phyloP scores from a whole-genome alignment of 169 alveolate species.

The Plasmodium vinckei region DNA sequence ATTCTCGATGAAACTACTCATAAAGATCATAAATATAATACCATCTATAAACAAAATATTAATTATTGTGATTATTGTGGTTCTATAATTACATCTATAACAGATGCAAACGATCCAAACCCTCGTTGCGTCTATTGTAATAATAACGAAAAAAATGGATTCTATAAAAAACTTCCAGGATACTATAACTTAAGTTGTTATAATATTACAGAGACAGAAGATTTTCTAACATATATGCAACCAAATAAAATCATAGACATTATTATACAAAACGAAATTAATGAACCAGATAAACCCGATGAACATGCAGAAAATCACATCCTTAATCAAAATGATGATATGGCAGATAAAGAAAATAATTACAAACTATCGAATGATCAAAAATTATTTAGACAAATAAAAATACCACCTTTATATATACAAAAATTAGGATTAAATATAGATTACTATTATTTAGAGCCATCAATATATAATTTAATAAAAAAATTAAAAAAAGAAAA shows the following conservation, averaged over 20 bases:
- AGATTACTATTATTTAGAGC: constrained; percentile 36
- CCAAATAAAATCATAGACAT: constrained; percentile 60
- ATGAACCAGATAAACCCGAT: not conserved
- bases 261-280: constrained; percentile 1
- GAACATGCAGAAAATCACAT: not conserved
- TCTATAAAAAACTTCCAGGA: constrained; percentile 9
- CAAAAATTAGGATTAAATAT: constrained; percentile 59
- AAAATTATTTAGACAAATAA: constrained; percentile 50
- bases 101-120: not conserved
- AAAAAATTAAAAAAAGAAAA: constrained; percentile 45
- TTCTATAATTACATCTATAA: not conserved
- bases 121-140: not conserved
- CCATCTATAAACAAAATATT: not conserved
- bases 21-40: constrained; percentile 1
- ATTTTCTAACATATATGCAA: constrained; percentile 52
- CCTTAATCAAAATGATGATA: not conserved
- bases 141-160: constrained; percentile 1
- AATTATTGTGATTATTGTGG: no score
- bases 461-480: constrained; percentile 40
- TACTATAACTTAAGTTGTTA: constrained; percentile 38
- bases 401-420: constrained; percentile 26
- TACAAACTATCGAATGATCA: constrained; percentile 13
- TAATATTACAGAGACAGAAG: constrained; percentile 14
- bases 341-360: not conserved
- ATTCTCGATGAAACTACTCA: constrained; percentile 52